Evolutionary conservation across 495 filamentous ascomycete genomes (phyloP).

Genomic region (Halenospora varia): DNA sequence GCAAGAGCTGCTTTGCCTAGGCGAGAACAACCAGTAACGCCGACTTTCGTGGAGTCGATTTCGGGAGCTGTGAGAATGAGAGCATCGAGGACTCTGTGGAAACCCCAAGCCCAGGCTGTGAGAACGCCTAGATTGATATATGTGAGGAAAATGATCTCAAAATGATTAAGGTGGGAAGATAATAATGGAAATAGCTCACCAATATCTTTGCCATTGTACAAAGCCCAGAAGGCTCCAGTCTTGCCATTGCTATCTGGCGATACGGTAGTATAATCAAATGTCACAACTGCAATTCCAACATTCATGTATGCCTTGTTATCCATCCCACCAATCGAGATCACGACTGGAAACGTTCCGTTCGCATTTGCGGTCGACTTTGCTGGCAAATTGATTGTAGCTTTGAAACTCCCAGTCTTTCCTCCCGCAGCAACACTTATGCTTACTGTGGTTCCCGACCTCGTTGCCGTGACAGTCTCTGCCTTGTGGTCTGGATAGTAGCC

Average conservation of each 20-base stretch:
- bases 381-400: constrained; percentile 40
- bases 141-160: not conserved
- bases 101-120: constrained; percentile 52
- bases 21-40: constrained; percentile 49
- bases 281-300: constrained; percentile 46
- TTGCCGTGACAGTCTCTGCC: constrained; percentile 45
- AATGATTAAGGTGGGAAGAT: not conserved
- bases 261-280: constrained; percentile 46
- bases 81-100: constrained; percentile 48
- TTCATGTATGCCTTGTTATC: constrained; percentile 45
- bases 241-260: constrained; percentile 47
- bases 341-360: constrained; percentile 20
- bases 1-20: constrained; percentile 49
- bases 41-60: constrained; percentile 41
- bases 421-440: constrained; percentile 42
- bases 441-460: constrained; percentile 43
- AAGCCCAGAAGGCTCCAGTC: constrained; percentile 47
- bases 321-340: constrained; percentile 53
- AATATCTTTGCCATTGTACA: constrained; percentile 49
- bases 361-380: constrained; percentile 19
- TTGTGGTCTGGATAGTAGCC: constrained; percentile 51
- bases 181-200: constrained; percentile 27
- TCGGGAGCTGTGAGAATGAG: constrained; percentile 44
- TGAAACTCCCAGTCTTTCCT: constrained; percentile 42
- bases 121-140: constrained; percentile 34